These are phyloP conservation scores for Phytophthora fragariaefolia DNA, from an alignment of 352 stramenopile species.

Conservation along the genomic window DNA sequence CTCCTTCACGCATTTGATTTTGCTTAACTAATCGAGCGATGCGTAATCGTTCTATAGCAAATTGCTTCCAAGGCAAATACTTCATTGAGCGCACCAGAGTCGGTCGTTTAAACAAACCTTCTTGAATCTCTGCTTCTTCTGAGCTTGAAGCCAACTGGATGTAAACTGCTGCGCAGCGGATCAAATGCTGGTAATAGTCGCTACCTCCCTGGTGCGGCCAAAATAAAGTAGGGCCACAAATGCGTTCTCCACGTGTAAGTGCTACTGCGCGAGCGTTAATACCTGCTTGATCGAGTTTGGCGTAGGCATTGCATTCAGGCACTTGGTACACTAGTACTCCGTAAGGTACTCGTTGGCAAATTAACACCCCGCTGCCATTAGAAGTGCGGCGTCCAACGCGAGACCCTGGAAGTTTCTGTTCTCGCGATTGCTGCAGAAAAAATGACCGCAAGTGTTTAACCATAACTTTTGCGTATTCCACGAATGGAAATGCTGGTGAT, in stretches of 20 bases:
- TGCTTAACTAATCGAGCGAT: slow-evolving; percentile 40
- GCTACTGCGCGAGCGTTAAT: slow-evolving; percentile 28
- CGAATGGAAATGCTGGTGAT: slow-evolving; percentile 14
- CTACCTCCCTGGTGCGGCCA: slow-evolving; percentile 25
- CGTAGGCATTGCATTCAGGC: not conserved
- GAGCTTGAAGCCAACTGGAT: slow-evolving; percentile 6
- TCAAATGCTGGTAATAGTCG: slow-evolving; percentile 17
- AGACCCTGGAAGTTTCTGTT: slow-evolving; percentile 9
- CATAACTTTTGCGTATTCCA: slow-evolving; percentile 24
- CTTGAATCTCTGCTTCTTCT: slow-evolving; percentile 4
- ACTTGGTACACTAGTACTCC: slow-evolving; percentile 29
- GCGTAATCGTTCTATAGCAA: slow-evolving; percentile 56
- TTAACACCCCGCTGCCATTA: slow-evolving; percentile 12
- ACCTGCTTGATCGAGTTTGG: slow-evolving; percentile 15
- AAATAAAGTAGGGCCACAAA: slow-evolving; percentile 30
- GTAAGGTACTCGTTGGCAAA: slow-evolving; percentile 25
- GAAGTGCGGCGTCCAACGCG: slow-evolving; percentile 5
- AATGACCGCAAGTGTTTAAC: slow-evolving; percentile 15
- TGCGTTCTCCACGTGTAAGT: slow-evolving; percentile 2
- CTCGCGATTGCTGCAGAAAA: slow-evolving; percentile 25
- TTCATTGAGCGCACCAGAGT: slow-evolving; percentile 43
- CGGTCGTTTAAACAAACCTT: slow-evolving; percentile 3
- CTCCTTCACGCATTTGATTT: slow-evolving; percentile 10
- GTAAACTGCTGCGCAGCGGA: slow-evolving; percentile 18
- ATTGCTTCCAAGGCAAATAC: slow-evolving; percentile 67